Evolutionary conservation across 1,139 yeast genomes (phyloP), one percentile per base, ranked within the genome.

Genomic region (Geotrichum carabidarum): DNA sequence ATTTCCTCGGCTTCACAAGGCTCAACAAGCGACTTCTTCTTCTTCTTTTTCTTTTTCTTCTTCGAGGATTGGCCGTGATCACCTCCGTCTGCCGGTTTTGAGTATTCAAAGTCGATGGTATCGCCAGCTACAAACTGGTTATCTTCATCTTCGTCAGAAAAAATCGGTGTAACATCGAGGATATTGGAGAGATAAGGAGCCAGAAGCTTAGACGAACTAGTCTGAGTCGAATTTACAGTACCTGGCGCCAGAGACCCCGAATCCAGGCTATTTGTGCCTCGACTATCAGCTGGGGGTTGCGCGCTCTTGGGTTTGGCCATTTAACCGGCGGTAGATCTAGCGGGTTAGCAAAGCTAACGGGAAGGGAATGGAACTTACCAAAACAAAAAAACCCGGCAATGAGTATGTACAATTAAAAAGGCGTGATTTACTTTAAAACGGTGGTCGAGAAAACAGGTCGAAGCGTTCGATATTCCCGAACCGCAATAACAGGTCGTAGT

Each of bases 101-200:
- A 65, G 58, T 81, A 81, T 61, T 83, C 86, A 66, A 84, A 83
- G 63, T 80, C 82, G 44, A 83, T 76, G 65, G 78, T 78, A 56
- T 80, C 78, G 17, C 89, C 90, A 12, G 77, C 74, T 18, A 76
- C 73, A 54, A 68, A 72, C 57, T 68, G 69, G 51, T 58, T 60
- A 48, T 60, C 65, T n/a, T 57, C 63, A 18, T 59, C 61, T 36
- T 57, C 58, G 44, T 57, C 57, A 35, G 63, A 59, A 30, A 47
- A 47, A 1, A 47, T 37, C 1, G 50, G 37, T 8, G 50, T 47
- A 22, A 47, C 50, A 15, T 47, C 50, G 27, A 47, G 18, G 11
- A 47, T 47, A 35, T 43, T 43, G 30, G 50, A 47, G 7, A 47
- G 43, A 38, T 47, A 37, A 8, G 50, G 50, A 27, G 30, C 12